Base-by-base conservation (phyloP, 768 basidiomycete genomes). In the Hygrocybe punicea region DNA sequence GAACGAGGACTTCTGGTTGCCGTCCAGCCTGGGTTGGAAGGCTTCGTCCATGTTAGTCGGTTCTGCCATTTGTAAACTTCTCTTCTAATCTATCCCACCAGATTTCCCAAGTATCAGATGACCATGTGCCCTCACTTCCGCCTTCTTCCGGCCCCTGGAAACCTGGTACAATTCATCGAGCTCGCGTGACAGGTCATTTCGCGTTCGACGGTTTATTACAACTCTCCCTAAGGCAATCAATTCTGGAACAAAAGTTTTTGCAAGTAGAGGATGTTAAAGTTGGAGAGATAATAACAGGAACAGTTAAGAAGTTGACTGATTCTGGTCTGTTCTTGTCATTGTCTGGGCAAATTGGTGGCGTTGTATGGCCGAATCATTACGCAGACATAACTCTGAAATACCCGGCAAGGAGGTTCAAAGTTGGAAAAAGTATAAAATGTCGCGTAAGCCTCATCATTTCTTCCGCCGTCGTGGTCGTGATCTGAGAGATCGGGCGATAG, bases 361-460 rank as follows among this genome's bases (percentile, higher is more conserved):
- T 97, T 24, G 79, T 98, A 19, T 97, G 92, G 90, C 94, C 95
- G 1, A 83, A 85, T 59, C 97, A 98, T 68, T 97, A 91, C 68
- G 93, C 97, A 10, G 97, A 99, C 69, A 94, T 98, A 65, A 69
- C 76, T n/a, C 79, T 98, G 63, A 97, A 94, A 67, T 90, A 98
- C 68, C 96, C 96, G 9, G 85, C 92, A 42, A 91, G 86, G 73
- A 82, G 87, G 58, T 99, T 97, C 77, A 94, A 92, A 66, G 75
- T 80, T 19, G 95, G 94, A 23, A 79, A 81, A 3, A 81, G 68
- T 51, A 88, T 98, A 70, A 96, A 90, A 74, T 94, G 92, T 63
- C 77, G 92, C 57, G 94, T 93, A 72, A 6, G 86, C 73, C 1
- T 23, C 51, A 13, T 45, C 50, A 56, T 40, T 46, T 51, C 40